A percentile compares a stretch with the other conserved stretches of the same genome.
Evolutionary conservation across 495 filamentous ascomycete species (phyloP).

Genomic region (Filosporella fistucella): DNA sequence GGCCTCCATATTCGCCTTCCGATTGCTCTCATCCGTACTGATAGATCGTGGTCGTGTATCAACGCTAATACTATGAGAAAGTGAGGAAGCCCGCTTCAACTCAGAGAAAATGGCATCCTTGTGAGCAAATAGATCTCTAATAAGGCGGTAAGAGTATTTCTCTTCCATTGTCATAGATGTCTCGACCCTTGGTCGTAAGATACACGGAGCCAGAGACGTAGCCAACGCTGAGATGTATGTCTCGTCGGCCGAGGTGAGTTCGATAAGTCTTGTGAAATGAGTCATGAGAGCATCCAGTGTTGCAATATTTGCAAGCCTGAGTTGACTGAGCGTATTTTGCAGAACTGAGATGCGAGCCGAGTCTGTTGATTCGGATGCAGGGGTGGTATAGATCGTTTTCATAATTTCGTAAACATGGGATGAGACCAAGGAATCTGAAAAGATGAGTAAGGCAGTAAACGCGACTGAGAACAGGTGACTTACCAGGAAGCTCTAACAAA

Average conservation of each 20-base stretch:
- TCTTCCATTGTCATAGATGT: slow-evolving; percentile 93
- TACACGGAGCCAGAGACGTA: slow-evolving; percentile 73
- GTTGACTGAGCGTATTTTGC: slow-evolving; percentile 90
- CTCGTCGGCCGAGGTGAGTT: slow-evolving; percentile 94
- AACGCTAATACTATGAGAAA: slow-evolving; percentile 43
- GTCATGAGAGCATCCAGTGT: slow-evolving; percentile 97
- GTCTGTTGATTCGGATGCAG: slow-evolving; percentile 65
- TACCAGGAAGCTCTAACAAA: slow-evolving; percentile 91
- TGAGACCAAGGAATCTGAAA: slow-evolving; percentile 86
- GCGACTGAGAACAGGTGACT: slow-evolving; percentile 21
- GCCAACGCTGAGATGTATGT: slow-evolving; percentile 74
- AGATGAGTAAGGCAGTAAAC: slow-evolving; percentile 21
- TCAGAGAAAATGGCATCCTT: slow-evolving; percentile 95
- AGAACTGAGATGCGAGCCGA: slow-evolving; percentile 80
- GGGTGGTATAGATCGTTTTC: slow-evolving; percentile 89
- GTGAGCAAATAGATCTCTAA: slow-evolving; percentile 89
- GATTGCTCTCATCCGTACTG: slow-evolving; percentile 94
- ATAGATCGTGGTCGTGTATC: slow-evolving; percentile 65
- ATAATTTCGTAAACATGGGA: slow-evolving; percentile 99
- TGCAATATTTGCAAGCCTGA: slow-evolving; percentile 95
- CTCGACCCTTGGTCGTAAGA: slow-evolving; percentile 81
- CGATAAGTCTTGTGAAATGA: slow-evolving; percentile 94
- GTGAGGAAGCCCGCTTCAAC: slow-evolving; percentile 83
- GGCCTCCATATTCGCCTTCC: slow-evolving; percentile 89
- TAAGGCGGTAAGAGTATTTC: slow-evolving; percentile 84